Conservation (phyloP, 139 green algal species). For the Chlamydomonas incerta region DNA sequence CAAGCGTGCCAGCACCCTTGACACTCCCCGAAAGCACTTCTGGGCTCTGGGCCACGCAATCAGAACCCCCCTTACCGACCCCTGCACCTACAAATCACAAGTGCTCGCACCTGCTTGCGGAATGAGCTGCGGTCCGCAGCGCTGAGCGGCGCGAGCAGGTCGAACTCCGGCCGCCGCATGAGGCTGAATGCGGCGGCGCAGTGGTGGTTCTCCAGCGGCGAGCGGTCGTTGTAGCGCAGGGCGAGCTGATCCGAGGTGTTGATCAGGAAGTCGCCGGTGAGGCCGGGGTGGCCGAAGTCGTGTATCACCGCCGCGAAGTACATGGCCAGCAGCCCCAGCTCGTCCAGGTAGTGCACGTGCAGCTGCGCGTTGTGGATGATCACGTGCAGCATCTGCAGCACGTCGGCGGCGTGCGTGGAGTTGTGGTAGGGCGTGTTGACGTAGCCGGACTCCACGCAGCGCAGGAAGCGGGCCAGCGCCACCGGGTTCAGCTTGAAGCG, state of each 20-base stretch:
- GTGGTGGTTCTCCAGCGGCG: conserved; percentile 60
- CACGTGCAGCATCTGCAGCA: conserved; percentile 59
- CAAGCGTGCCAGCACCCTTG: no score
- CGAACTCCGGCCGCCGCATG: conserved; percentile 28
- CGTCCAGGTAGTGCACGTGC: conserved; percentile 41
- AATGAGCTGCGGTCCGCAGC: not conserved
- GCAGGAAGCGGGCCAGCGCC: conserved; percentile 47
- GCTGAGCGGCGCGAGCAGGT: conserved; percentile 24
- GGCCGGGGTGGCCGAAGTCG: conserved; percentile 50
- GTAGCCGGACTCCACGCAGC: conserved; percentile 37
- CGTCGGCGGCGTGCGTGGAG: conserved; percentile 39
- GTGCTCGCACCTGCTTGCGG: not conserved
- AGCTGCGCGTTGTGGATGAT: conserved; percentile 53
- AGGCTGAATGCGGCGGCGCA: conserved; percentile 45
- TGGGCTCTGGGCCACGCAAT: no score
- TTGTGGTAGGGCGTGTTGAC: conserved; percentile 53
- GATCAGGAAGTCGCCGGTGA: conserved; percentile 70
- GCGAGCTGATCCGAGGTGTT: conserved; percentile 35
- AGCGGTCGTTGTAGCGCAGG: conserved; percentile 71
- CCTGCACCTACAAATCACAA: no score
- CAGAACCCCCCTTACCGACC: no score
- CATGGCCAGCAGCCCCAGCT: conserved; percentile 43
- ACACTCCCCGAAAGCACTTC: no score
- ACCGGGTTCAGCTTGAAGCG: conserved; percentile 32
- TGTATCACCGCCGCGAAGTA: conserved; percentile 58